A percentile compares a stretch with the other conserved stretches of the same genome.
phyloP scores from a whole-genome alignment of 495 filamentous ascomycete genomes.

The Recurvomyces mirabilis region DNA sequence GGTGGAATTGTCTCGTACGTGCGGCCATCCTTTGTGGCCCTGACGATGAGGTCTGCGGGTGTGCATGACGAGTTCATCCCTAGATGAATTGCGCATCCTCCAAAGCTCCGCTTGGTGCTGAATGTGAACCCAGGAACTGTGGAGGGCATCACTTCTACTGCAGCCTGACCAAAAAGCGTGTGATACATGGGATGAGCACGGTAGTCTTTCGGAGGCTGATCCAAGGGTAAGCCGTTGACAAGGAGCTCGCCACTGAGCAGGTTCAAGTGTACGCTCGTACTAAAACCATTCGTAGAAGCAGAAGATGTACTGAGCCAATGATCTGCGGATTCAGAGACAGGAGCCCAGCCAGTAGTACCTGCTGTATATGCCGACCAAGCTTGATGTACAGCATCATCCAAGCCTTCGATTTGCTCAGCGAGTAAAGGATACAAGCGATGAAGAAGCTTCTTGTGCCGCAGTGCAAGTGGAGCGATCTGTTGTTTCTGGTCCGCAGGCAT shows the following conservation, averaged over 20 bases:
- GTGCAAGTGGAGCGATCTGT: no score
- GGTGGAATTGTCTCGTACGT: slow-evolving; percentile 39
- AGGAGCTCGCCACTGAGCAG: slow-evolving; percentile 45
- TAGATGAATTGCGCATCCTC: slow-evolving; percentile 34
- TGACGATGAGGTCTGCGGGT: slow-evolving; percentile 26
- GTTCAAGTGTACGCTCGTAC: slow-evolving; percentile 38
- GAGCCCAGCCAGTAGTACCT: no score
- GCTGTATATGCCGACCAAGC: slow-evolving; percentile 18
- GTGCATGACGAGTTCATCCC: slow-evolving; percentile 26
- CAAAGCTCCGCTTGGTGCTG: slow-evolving; percentile 24
- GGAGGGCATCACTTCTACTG: slow-evolving; percentile 35
- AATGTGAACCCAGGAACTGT: slow-evolving; percentile 37
- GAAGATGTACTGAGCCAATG: slow-evolving; percentile 29
- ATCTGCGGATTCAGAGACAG: no score
- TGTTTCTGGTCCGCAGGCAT: no score
- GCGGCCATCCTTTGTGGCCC: slow-evolving; percentile 5
- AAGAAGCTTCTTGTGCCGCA: no score
- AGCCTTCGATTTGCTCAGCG: background rate
- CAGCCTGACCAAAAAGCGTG: slow-evolving; percentile 35
- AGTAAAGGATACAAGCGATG: no score
- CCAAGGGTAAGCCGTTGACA: slow-evolving; percentile 43
- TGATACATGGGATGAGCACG: slow-evolving; percentile 33
- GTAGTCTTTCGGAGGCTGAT: slow-evolving; percentile 40
- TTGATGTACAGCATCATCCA: slow-evolving; percentile 10
- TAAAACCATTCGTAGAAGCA: slow-evolving; percentile 5